phyloP scores from a whole-genome alignment of 148 eudicot genomes.

The Fagopyrum tataricum region DNA sequence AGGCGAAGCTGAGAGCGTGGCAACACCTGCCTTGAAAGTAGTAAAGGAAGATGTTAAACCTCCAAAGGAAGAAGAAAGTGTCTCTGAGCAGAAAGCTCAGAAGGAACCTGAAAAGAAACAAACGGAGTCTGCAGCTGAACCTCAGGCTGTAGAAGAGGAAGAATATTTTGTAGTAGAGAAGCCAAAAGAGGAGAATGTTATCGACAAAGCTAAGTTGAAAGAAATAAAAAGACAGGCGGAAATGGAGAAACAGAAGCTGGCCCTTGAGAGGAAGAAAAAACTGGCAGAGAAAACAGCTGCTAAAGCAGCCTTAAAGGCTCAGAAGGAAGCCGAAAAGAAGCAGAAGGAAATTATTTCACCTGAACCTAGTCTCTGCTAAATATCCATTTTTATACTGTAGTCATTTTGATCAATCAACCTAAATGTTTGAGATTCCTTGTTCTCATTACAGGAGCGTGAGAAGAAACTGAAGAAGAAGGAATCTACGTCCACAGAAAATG shows the following conservation, averaged over 20 bases:
- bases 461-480: conserved; percentile 57
- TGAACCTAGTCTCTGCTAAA: too few relatives aligned
- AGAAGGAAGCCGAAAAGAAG: conserved; percentile 96
- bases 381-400: not conserved
- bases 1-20: conserved; percentile 20
- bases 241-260: conserved; percentile 62
- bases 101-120: conserved; percentile 37
- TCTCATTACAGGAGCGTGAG: conserved; percentile 56
- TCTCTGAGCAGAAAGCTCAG: conserved; percentile 29
- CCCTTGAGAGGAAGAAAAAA: conserved; percentile 87
- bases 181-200: conserved; percentile 24
- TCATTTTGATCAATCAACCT: not conserved
- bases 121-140: conserved; percentile 28
- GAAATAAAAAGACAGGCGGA: conserved; percentile 75
- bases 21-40: conserved; percentile 33
- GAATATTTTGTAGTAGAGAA: conserved; percentile 30
- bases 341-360: conserved; percentile 40
- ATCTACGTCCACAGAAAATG: conserved; percentile 31
- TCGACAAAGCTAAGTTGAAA: conserved; percentile 55
- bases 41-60: conserved; percentile 38
- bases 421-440: conserved; percentile 4
- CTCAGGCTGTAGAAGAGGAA: conserved; percentile 33
- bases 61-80: conserved; percentile 17
- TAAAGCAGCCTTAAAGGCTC: conserved; percentile 76
- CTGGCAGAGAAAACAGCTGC: conserved; percentile 79